These are phyloP conservation scores for Sechiopsis laciniata DNA, from an alignment of 306 rosid genomes.

Conservation along the genomic window DNA sequence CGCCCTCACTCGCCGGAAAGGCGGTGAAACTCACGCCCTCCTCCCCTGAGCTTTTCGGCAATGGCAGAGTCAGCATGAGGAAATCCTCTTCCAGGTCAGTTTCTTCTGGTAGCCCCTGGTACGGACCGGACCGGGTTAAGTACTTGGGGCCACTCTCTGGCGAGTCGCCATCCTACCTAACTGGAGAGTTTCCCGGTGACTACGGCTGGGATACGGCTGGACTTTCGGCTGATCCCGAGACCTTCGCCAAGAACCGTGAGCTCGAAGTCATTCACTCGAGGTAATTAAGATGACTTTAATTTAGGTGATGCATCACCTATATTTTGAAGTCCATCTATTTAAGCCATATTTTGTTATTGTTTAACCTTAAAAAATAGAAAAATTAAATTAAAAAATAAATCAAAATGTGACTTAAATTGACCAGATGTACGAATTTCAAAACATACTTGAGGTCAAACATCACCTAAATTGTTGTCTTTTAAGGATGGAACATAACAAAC, in stretches of 20 bases:
- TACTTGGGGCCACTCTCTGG: slow-evolving; percentile 90
- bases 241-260: slow-evolving; percentile 75
- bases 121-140: slow-evolving; percentile 84
- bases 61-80: slow-evolving; percentile 51
- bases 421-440: too few relatives aligned
- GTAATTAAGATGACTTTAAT: too few relatives aligned
- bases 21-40: slow-evolving; percentile 50
- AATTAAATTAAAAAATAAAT: too few relatives aligned
- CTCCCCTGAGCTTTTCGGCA: slow-evolving; percentile 29
- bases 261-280: slow-evolving; percentile 69
- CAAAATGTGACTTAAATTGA: too few relatives aligned
- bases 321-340: too few relatives aligned
- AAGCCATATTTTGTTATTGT: too few relatives aligned
- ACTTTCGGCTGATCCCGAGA: slow-evolving; percentile 83
- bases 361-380: too few relatives aligned
- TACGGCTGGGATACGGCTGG: slow-evolving; percentile 93
- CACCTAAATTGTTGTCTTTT: too few relatives aligned
- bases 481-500: too few relatives aligned
- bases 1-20: slow-evolving; percentile 64
- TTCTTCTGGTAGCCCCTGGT: slow-evolving; percentile 77
- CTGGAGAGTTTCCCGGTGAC: slow-evolving; percentile 73
- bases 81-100: slow-evolving; percentile 34
- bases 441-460: too few relatives aligned
- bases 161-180: slow-evolving; percentile 65
- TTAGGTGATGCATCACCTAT: too few relatives aligned